Evolutionary conservation across 2,329 filamentous ascomycete species (phyloP).

Genomic region (Penicillium sp.): DNA sequence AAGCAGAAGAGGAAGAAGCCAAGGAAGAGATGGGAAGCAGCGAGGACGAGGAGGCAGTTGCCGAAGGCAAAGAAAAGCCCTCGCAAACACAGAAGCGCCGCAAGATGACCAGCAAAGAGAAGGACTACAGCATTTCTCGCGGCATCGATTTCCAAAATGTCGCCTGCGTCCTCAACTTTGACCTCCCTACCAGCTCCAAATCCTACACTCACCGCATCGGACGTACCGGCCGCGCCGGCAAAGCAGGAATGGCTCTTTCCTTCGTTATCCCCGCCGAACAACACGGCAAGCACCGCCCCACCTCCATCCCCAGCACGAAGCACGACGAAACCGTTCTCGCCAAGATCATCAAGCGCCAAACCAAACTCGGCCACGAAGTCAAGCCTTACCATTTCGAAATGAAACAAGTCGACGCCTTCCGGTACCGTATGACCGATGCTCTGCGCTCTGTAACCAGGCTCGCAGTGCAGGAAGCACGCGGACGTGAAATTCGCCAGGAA

Average conservation of each 20-base stretch:
- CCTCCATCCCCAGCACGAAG: slow-evolving; percentile 68
- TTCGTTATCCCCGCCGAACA: slow-evolving; percentile 81
- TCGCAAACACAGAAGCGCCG: slow-evolving; percentile 55
- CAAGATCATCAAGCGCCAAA: slow-evolving; percentile 75
- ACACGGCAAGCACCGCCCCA: slow-evolving; percentile 87
- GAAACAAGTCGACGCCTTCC: slow-evolving; percentile 86
- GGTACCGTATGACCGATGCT: slow-evolving; percentile 92
- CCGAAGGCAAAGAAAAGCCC: slow-evolving; percentile 29
- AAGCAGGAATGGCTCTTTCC: slow-evolving; percentile 90
- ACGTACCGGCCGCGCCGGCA: slow-evolving; percentile 83
- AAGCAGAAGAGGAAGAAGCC: slow-evolving; percentile 26
- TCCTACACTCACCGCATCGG: slow-evolving; percentile 98
- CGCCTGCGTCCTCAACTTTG: slow-evolving; percentile 92
- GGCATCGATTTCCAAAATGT: slow-evolving; percentile 98
- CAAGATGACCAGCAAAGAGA: slow-evolving; percentile 64
- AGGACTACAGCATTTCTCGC: slow-evolving; percentile 91
- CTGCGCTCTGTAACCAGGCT: slow-evolving; percentile 84
- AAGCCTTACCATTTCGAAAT: slow-evolving; percentile 94
- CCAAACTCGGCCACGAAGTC: slow-evolving; percentile 72
- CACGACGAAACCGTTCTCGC: slow-evolving; percentile 80
- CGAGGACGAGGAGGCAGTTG: slow-evolving; percentile 38
- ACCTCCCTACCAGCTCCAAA: slow-evolving; percentile 80
- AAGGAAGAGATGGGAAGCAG: slow-evolving; percentile 35
- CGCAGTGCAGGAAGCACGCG: slow-evolving; percentile 82
- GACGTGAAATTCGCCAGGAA: slow-evolving; percentile 82